phyloP scores from a whole-genome alignment of 75 land plant genomes.

The Sequoia sempervirens region DNA sequence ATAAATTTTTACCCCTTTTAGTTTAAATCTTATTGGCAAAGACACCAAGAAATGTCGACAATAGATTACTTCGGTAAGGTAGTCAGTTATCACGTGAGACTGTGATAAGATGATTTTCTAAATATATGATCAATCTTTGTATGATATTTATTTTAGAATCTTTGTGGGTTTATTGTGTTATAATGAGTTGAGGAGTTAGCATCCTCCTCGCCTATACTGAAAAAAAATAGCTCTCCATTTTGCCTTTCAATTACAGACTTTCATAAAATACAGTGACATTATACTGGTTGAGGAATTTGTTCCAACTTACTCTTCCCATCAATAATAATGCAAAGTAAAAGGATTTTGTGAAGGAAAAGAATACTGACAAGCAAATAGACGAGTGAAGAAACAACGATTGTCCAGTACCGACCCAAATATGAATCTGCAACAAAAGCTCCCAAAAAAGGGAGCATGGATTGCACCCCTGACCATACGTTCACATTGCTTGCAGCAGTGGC shows the following conservation, averaged over 20 bases:
- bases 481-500: constrained; percentile 46
- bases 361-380: constrained; percentile 31
- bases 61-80: too few species aligned
- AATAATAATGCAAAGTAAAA: neutral
- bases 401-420: constrained; percentile 49
- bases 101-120: too few species aligned
- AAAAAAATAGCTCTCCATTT: neutral
- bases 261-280: neutral
- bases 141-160: too few species aligned
- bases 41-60: too few species aligned
- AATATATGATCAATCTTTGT: too few species aligned
- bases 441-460: constrained; percentile 30
- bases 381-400: constrained; percentile 28
- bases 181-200: neutral
- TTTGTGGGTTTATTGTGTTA: too few species aligned
- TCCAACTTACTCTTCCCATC: neutral
- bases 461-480: constrained; percentile 39
- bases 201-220: too few species aligned
- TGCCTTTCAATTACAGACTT: neutral
- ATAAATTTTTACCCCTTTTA: too few species aligned
- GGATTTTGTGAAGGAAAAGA: neutral
- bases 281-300: neutral
- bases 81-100: too few species aligned
- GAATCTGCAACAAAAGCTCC: constrained; percentile 64
- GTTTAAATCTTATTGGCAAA: too few species aligned